These are phyloP conservation scores for Aspergillus glaucus DNA, from an alignment of 2,329 filamentous ascomycete genomes.

Conservation along the genomic window DNA sequence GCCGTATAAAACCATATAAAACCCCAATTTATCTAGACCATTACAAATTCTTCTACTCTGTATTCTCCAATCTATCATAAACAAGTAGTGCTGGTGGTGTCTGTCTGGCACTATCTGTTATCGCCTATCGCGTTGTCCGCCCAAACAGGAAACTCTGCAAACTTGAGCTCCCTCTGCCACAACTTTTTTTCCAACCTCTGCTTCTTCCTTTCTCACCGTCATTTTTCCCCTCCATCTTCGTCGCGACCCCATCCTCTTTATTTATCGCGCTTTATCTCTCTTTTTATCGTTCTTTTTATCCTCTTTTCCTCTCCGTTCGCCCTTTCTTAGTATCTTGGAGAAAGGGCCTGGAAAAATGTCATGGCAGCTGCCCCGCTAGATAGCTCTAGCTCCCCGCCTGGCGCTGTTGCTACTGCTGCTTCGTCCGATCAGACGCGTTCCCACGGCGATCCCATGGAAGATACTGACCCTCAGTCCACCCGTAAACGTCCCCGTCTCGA, in stretches of 20 bases:
- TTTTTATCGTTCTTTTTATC: constrained; percentile 1
- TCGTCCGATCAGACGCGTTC: constrained; percentile 24
- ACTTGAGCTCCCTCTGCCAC: not conserved
- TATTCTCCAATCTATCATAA: not conserved
- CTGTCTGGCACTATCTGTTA: not conserved
- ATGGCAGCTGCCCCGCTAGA: constrained; percentile 43
- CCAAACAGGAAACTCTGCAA: not conserved
- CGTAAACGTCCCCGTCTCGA: constrained; percentile 45
- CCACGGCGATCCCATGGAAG: constrained; percentile 35
- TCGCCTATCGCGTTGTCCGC: not conserved
- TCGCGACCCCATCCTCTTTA: constrained; percentile 13
- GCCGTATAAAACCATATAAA: too few species aligned
- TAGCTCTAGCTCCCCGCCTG: constrained; percentile 38
- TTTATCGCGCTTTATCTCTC: not conserved
- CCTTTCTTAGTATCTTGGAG: constrained; percentile 5
- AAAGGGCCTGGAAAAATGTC: constrained; percentile 31
- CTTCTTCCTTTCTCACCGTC: not conserved
- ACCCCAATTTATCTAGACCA: too few species aligned
- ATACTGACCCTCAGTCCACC: constrained; percentile 30
- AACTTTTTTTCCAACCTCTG: not conserved
- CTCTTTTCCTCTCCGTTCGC: constrained; percentile 1
- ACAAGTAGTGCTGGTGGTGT: not conserved
- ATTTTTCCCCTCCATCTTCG: constrained; percentile 4
- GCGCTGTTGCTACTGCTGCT: constrained; percentile 23
- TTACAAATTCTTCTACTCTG: too few species aligned